Evolutionary conservation across 164 flowering plant species (phyloP), one percentile per base, ranked within the genome.

Genomic region (Warburgia ugandensis): DNA sequence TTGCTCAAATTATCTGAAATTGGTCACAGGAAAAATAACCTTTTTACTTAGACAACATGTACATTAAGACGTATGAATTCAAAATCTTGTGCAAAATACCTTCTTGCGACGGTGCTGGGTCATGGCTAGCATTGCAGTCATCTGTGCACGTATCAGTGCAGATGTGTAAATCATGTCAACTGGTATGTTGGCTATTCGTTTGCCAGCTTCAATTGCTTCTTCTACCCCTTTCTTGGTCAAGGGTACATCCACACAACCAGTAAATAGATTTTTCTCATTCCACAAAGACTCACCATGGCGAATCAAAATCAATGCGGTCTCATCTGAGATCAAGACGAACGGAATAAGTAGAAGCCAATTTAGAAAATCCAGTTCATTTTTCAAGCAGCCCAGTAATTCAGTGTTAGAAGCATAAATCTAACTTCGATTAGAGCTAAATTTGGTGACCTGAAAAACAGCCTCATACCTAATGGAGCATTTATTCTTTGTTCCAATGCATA

Each of bases 51-150:
- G n/a, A n/a, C n/a, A n/a, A n/a, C n/a, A n/a, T n/a, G n/a, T n/a
- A n/a, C n/a, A n/a, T n/a, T n/a, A n/a, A n/a, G n/a, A n/a, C n/a
- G n/a, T n/a, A n/a, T n/a, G n/a, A n/a, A n/a, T n/a, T n/a, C n/a
- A n/a, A n/a, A n/a, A n/a, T n/a, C n/a, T n/a, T n/a, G n/a, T n/a
- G n/a, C n/a, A 12, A 31, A 21, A 16, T 62, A 88, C 99, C 97
- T 88, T 92, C 72, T 60, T 86, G 55, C 86, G 91, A 5, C 99
- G 89, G 66, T 92, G 99, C 64, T 88, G 91, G 46, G 91, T 92
- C 96, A 92, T 92, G 59, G 99, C 95, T 71, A 88, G 94, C 99
- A 92, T 92, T 31, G 97, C 95, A 42, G 99, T 92, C 97, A 92
- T 92, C 68, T 92, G 95, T 0, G 97, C 94, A 61, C 99, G 99